Percentiles rank a stretch among this genome's conserved stretches.
Evolutionary conservation across 129 eudicot genomes (phyloP).

Genomic region (Flaveria robusta): DNA sequence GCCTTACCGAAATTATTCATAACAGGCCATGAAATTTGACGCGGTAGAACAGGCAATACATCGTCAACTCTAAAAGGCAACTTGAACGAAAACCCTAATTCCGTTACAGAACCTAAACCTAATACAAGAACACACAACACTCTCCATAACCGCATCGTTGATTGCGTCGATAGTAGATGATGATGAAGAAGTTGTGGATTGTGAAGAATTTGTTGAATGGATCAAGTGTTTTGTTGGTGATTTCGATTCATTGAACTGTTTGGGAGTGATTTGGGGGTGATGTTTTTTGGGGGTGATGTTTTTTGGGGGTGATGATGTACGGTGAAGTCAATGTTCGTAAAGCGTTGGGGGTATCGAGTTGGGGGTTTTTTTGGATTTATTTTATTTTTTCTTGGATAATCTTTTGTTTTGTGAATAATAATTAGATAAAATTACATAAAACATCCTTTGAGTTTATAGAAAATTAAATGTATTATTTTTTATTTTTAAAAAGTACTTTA

Average conservation of each 20-base stretch:
- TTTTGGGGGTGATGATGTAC: background rate
- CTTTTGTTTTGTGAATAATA: background rate
- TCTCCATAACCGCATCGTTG: slow-evolving; percentile 40
- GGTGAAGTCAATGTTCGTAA: slow-evolving; percentile 38
- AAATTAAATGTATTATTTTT: no score
- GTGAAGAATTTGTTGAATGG: slow-evolving; percentile 12
- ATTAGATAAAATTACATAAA: no score
- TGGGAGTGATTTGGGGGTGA: slow-evolving; percentile 16
- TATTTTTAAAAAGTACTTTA: no score
- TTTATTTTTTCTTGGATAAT: background rate
- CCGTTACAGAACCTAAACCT: slow-evolving; percentile 46
- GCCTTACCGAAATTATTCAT: slow-evolving; percentile 77
- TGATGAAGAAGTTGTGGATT: slow-evolving; percentile 19
- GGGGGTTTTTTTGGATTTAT: background rate
- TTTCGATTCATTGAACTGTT: slow-evolving; percentile 31
- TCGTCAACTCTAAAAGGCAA: slow-evolving; percentile 71
- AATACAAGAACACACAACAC: slow-evolving; percentile 36
- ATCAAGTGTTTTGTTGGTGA: slow-evolving; percentile 13
- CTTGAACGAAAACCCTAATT: slow-evolving; percentile 63
- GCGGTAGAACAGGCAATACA: slow-evolving; percentile 83
- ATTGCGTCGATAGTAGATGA: slow-evolving; percentile 2
- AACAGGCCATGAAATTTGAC: slow-evolving; percentile 89
- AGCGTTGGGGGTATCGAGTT: slow-evolving; percentile 15
- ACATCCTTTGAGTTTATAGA: no score
- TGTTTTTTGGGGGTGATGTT: background rate